Evolutionary conservation across 768 basidiomycete species (phyloP), one percentile per base, ranked within the genome.

Genomic region (Lactarius trivialis): DNA sequence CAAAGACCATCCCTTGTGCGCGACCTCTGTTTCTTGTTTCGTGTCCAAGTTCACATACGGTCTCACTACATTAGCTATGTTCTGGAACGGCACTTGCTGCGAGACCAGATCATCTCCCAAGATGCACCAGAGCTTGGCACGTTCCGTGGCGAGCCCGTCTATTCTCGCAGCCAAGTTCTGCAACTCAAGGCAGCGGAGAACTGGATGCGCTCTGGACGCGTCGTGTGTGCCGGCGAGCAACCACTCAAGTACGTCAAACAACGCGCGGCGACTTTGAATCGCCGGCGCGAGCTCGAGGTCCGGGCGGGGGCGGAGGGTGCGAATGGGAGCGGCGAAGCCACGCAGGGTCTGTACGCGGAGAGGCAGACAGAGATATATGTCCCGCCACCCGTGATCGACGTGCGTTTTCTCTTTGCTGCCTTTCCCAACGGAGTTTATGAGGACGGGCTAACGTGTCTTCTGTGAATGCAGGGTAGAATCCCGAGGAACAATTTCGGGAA

Each of bases 401-500:
- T 80, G 24, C 33, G 55, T 53, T 34, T 2, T 32, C 58, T 51
- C 57, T 61, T 65, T 48, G 65, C 17, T 19, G 19, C 43, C 57
- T 33, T 56, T 17, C 33, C 21, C 34, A 28, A 45, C 26, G 65
- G 21, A 26, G n/a, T 32, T 55, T 19, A 28, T 21, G 56, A 26
- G 24, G 48, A 28, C n/a, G 48, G 14, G 34, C 51, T 60, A 19
- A 66, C 11, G 12, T 19, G 21, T 48, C 7, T 43, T 48, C 43
- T 33, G 6, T 33, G 37, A 49, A 54, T 43, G 30, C 69, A 98
- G 95, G 96, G 96, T 34, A 85, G 83, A 71, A 82, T 99, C 33
- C 94, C 94, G 7, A 95, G 91, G 76, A 99, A 99, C 70, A 84
- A 87, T 66, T 99, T 96, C 72, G 96, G 96, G 19, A 99, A 98